Conservation (phyloP, 768 basidiomycete genomes). For the Serendipita sp. region DNA sequence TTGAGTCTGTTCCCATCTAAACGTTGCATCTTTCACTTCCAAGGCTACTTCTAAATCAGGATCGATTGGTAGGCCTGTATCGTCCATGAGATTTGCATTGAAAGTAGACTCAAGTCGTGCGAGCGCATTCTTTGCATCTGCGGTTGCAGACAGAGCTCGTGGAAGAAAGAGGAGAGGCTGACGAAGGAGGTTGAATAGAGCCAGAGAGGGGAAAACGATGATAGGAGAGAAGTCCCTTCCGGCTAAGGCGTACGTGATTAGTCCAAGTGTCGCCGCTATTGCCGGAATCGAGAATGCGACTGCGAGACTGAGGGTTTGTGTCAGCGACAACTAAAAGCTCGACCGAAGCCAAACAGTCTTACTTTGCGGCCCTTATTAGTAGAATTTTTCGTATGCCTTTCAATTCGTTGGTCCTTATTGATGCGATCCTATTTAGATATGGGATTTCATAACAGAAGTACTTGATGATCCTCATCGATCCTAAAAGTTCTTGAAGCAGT, state of each 20-base stretch:
- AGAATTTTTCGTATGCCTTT: conserved; percentile 39
- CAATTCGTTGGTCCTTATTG: conserved; percentile 27
- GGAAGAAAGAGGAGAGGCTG: conserved; percentile 56
- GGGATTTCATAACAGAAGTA: conserved; percentile 60
- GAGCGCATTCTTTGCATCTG: conserved; percentile 49
- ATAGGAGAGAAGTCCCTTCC: conserved; percentile 43
- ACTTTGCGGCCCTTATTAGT: conserved; percentile 47
- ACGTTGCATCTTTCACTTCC: conserved; percentile 34
- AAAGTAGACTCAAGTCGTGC: conserved; percentile 34
- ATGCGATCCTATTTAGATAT: conserved; percentile 39
- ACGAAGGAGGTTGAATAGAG: conserved; percentile 39
- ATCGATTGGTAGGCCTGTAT: conserved; percentile 28
- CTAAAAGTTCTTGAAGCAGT: conserved; percentile 46
- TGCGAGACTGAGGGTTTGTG: conserved; percentile 24
- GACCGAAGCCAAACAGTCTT: conserved; percentile 11
- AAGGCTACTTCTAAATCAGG: conserved; percentile 31
- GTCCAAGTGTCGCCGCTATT: conserved; percentile 47
- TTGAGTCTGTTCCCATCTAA: conserved; percentile 42
- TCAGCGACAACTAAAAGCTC: neutral
- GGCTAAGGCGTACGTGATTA: conserved; percentile 45
- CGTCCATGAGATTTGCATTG: conserved; percentile 34
- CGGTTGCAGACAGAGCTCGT: conserved; percentile 26
- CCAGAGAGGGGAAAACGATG: conserved; percentile 48
- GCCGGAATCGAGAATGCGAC: conserved; percentile 43
- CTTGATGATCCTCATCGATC: conserved; percentile 60